Evolutionary conservation across 495 filamentous ascomycete genomes (phyloP), one percentile per base, ranked within the genome.

Genomic region (Penicillium fimorum): DNA sequence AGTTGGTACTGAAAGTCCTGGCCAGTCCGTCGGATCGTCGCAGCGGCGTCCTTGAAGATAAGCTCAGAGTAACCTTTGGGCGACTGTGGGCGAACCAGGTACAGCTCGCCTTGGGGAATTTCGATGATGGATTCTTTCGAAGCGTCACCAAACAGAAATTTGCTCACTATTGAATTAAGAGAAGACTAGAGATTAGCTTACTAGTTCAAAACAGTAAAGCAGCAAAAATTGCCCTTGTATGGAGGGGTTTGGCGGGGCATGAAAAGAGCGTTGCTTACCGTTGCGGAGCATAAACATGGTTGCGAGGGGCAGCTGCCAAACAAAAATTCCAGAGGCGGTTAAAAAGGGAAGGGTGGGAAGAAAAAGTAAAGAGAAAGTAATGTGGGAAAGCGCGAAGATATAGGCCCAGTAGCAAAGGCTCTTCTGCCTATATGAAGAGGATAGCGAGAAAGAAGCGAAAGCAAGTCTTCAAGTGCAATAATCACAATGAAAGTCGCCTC

Each of bases 61-160:
- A 97, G 89, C 71, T 98, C 95, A 1, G 91, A 96, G 64, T 96
- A 96, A 56, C 94, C 94, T 72, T 98, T 98, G 30, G 92, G 90
- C 2, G 94, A 98, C 29, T 90, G 80, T 5, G 94, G 94, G 59
- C 94, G 89, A 63, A 98, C 95, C 52, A 98, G 88, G 69, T 96
- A 98, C 30, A 98, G 90, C 74, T 97, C 90, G 61, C 94, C 94
- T 70, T 96, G 90, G 6, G 94, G 84, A 30, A 98, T 87, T 64
- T 97, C 91, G 70, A 96, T 90, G 68, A 98, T 87, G 20, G 89
- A 86, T 69, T 97, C 94, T 77, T 96, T 96, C 57, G 88, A 92
- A 56, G 84, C 86, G 73, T 96, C 91, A 58, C 89, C 89, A 62
- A 98, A 97, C 63, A 98, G 82, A 55, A 91, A 85, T 72, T 96